Evolutionary conservation across 768 basidiomycete species (phyloP), one percentile per base, ranked within the genome.

Genomic region (Lactifluus echinatus): DNA sequence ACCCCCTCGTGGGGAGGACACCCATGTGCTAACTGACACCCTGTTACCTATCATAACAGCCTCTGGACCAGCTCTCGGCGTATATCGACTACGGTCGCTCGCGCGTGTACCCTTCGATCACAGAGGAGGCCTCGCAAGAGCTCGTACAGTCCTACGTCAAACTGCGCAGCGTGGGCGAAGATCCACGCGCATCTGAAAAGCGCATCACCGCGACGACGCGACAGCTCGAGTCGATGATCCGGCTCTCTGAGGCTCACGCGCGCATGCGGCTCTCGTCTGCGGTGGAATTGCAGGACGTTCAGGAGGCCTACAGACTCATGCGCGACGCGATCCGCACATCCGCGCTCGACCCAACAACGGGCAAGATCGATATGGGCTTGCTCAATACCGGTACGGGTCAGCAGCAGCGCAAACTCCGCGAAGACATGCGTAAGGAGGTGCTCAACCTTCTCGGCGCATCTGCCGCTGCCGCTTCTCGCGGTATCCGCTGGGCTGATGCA

Each of bases 151-250:
- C 87, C 31, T 99, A 99, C 72, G 93, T 96, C 56, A 87, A 90
- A 61, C 89, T 99, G 79, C 88, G 96, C 50, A 88, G 88, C 66
- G 84, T 90, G 66, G 95, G 95, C 21, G 79, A 86, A 53, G 95
- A 98, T 68, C 85, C 92, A 1, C 84, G 92, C 17, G 80, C 82
- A 1, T 82, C 80, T 58, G 95, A 98, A 71, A 90, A 90, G 68
- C 84, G 95, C 12, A 99, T 99, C 70, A 99, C 96, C 0, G 96
- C 96, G 0, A 98, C 96, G 31, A 98, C 96, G 0, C 83, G 96
- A 48, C 95, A 99, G 70, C 82, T 99, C 15, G 96, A 99, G 72
- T 89, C 86, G 64, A 90, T 99, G 83, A 96, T 99, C 66, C 87
- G 94, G 5, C 82, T 99, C 26, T 87, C 89, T 0, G 96, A 99